Conservation (phyloP, 192 early-diverging fungal genomes). For the Backusella circina region DNA sequence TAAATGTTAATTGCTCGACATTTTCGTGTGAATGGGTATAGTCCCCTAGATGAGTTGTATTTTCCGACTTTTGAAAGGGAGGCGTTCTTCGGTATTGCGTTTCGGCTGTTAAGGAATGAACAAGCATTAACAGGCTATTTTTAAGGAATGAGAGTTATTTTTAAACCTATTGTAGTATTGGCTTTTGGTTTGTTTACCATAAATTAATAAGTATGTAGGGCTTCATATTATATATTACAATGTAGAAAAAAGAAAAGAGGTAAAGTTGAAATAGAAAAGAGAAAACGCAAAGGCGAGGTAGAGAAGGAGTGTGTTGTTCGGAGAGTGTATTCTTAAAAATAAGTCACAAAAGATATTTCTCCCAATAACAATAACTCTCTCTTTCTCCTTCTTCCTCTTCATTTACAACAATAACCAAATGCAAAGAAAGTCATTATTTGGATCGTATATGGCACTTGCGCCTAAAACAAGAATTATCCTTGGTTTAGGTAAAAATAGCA, state of each 20-base stretch:
- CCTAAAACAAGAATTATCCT: constrained; percentile 28
- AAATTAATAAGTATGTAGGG: neutral
- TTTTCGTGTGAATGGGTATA: constrained; percentile 30
- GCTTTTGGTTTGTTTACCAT: neutral
- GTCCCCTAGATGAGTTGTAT: constrained; percentile 11
- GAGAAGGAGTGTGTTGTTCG: too few relatives aligned
- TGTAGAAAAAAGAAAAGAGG: neutral
- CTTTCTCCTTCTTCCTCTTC: neutral
- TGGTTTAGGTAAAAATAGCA: constrained; percentile 25
- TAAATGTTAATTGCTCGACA: constrained; percentile 21
- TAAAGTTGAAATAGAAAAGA: neutral
- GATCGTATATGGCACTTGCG: constrained; percentile 33
- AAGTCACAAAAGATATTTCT: neutral
- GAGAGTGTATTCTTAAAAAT: neutral
- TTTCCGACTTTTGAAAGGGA: constrained; percentile 6
- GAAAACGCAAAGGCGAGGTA: neutral
- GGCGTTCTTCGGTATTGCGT: constrained; percentile 12
- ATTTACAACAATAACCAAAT: constrained; percentile 6
- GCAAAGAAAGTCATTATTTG: constrained; percentile 40
- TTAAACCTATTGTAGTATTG: neutral
- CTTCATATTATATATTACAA: neutral
- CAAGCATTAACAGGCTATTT: neutral
- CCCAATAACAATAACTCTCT: neutral
- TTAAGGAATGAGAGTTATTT: neutral
- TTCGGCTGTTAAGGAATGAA: neutral